Conservation (phyloP, 441 rosid species). For the Populus trichocarpa region DNA sequence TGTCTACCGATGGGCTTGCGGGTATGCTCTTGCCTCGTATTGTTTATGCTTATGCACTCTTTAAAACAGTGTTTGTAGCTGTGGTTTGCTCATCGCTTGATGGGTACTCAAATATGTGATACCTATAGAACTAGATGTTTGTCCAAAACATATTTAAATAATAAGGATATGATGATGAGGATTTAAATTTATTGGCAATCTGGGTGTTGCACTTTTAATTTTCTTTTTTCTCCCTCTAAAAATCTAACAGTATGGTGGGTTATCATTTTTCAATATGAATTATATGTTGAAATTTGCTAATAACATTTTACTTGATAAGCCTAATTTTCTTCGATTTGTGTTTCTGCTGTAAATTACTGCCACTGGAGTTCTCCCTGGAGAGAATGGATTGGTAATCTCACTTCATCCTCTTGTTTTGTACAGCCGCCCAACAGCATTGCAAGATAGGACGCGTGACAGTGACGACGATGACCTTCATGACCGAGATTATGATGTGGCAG, state of each 20-base stretch:
- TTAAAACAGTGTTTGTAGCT: not conserved
- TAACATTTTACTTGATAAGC: not conserved
- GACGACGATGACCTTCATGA: constrained; percentile 97
- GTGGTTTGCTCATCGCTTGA: not conserved
- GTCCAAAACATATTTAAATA: not conserved
- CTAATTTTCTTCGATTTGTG: not conserved
- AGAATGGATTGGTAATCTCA: not conserved
- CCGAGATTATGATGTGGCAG: constrained; percentile 95
- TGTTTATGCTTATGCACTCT: not conserved
- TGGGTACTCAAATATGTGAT: not conserved
- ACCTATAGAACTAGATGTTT: not conserved
- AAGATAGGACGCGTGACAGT: constrained; percentile 80
- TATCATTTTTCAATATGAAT: not conserved
- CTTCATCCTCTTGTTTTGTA: constrained; percentile 3
- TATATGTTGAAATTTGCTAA: not conserved
- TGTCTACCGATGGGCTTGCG: constrained; percentile 91
- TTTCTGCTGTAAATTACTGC: not conserved
- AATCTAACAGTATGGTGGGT: not conserved
- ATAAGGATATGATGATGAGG: not conserved
- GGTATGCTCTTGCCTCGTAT: constrained; percentile 47
- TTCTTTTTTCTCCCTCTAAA: not conserved
- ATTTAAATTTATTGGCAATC: not conserved
- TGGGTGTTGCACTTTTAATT: not conserved
- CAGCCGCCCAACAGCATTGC: constrained; percentile 94
- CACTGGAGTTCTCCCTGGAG: not conserved